phyloP scores from a whole-genome alignment of 768 basidiomycete genomes.

The Amanita pallidorosea region DNA sequence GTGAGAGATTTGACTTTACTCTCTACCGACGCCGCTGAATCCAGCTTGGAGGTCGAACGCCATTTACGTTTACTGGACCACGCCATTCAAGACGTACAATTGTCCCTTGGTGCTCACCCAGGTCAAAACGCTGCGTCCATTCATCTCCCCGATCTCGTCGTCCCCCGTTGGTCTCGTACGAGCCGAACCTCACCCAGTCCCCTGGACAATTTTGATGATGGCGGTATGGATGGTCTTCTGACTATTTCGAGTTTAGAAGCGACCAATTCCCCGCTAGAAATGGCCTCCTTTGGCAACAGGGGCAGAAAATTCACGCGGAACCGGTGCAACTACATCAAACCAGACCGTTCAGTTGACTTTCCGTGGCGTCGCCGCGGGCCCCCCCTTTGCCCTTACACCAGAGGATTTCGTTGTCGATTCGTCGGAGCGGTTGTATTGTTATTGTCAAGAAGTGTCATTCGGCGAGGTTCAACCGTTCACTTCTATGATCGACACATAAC shows the following conservation, averaged over 20 bases:
- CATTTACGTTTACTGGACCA: slow-evolving; percentile 73
- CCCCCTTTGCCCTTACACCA: slow-evolving; percentile 4
- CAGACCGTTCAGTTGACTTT: slow-evolving; percentile 1
- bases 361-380: background rate
- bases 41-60: slow-evolving; percentile 51
- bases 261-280: background rate
- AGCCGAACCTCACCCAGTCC: slow-evolving; percentile 17
- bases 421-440: slow-evolving; percentile 63
- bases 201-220: slow-evolving; percentile 3
- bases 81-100: slow-evolving; percentile 36
- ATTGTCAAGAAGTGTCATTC: slow-evolving; percentile 70
- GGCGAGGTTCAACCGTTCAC: slow-evolving; percentile 49
- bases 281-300: background rate
- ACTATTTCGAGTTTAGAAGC: background rate
- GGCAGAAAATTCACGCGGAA: slow-evolving; percentile 1
- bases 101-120: slow-evolving; percentile 24
- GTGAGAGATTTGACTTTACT: slow-evolving; percentile 28
- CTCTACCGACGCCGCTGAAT: background rate
- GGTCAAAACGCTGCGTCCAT: slow-evolving; percentile 29
- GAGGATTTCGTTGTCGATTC: slow-evolving; percentile 20
- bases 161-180: slow-evolving; percentile 42
- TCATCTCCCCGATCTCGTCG: slow-evolving; percentile 51
- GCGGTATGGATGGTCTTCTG: background rate
- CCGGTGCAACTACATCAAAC: background rate
- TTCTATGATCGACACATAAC: slow-evolving; percentile 5